phyloP scores from a whole-genome alignment of 2,329 filamentous ascomycete species.

The Penicillium olsonii region DNA sequence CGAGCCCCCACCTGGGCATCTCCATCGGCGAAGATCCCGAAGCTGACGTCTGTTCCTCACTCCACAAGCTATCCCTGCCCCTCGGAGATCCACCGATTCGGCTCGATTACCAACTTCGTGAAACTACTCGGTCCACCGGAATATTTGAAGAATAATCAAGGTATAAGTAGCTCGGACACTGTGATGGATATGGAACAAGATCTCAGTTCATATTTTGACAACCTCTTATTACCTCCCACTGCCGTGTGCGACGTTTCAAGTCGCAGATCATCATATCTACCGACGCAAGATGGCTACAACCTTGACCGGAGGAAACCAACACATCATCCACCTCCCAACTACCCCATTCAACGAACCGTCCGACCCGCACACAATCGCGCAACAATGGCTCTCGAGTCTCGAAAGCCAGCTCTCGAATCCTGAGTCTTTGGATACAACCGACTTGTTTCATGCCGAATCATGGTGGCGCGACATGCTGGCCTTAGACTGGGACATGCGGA shows the following conservation, averaged over 20 bases:
- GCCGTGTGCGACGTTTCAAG: no score
- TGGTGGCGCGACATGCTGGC: slow-evolving; percentile 46
- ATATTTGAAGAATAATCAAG: neutral
- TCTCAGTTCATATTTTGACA: no score
- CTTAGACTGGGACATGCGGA: slow-evolving; percentile 43
- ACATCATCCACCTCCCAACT: slow-evolving; percentile 34
- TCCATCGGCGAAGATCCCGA: slow-evolving; percentile 6
- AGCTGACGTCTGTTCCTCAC: slow-evolving; percentile 11
- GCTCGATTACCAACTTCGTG: slow-evolving; percentile 3
- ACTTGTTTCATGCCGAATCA: slow-evolving; percentile 40
- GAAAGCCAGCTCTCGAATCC: slow-evolving; percentile 24
- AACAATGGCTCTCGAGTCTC: slow-evolving; percentile 36
- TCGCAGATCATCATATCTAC: no score
- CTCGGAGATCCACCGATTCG: slow-evolving; percentile 3
- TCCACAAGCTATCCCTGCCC: slow-evolving; percentile 5
- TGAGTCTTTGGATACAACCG: slow-evolving; percentile 17
- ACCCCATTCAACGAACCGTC: slow-evolving; percentile 22
- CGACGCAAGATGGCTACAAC: slow-evolving; percentile 19
- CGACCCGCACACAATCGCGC: slow-evolving; percentile 30
- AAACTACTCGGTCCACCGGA: slow-evolving; percentile 3
- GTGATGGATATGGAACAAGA: slow-evolving; percentile 22
- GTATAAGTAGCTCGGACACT: slow-evolving; percentile 1
- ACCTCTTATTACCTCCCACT: no score
- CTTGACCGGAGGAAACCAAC: slow-evolving; percentile 26
- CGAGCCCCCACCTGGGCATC: slow-evolving; percentile 10